phyloP scores from a whole-genome alignment of 768 basidiomycete genomes.

The Tricholoma sp. region DNA sequence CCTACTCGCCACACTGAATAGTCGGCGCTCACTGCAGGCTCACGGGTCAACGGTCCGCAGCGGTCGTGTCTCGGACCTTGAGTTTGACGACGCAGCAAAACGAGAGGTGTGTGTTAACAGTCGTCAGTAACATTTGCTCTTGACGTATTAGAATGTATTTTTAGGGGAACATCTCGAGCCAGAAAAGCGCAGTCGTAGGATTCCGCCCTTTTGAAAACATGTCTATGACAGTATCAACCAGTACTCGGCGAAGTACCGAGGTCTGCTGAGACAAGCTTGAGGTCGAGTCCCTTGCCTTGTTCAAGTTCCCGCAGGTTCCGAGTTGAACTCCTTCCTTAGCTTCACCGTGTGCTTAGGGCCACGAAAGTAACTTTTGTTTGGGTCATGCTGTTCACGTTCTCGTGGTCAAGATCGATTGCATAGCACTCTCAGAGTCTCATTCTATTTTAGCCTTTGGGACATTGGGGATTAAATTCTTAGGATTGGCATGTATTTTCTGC shows the following conservation, averaged over 20 bases:
- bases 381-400: too few species aligned
- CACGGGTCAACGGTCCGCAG: not conserved
- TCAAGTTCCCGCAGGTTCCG: not conserved
- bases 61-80: slow-evolving; percentile 12
- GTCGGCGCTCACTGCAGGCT: slow-evolving; percentile 21
- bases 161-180: not conserved
- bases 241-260: not conserved
- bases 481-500: too few species aligned
- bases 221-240: not conserved
- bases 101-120: not conserved
- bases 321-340: not conserved
- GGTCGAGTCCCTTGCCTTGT: not conserved
- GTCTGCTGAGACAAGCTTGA: not conserved
- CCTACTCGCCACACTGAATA: slow-evolving; percentile 39
- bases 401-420: too few species aligned
- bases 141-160: not conserved
- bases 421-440: too few species aligned
- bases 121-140: too few species aligned
- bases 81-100: slow-evolving; percentile 4
- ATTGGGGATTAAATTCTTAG: too few species aligned
- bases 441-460: too few species aligned
- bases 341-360: not conserved
- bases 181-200: slow-evolving; percentile 4
- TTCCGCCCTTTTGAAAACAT: not conserved
- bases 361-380: too few species aligned